phyloP scores from a whole-genome alignment of 1,139 yeast genomes.

The Kluyveromyces sp. region DNA sequence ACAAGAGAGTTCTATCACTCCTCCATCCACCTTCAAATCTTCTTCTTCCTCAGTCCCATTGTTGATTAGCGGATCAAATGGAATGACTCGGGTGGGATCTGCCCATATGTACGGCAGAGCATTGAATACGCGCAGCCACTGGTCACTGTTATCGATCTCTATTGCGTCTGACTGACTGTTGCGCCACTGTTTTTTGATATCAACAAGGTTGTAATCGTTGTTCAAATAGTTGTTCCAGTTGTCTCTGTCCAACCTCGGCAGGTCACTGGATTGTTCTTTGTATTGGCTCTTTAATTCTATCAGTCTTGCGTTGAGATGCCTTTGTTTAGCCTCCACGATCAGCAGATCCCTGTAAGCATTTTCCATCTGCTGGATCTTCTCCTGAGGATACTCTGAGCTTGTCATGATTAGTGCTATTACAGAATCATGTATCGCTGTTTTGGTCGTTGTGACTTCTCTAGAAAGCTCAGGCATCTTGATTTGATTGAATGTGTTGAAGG shows the following conservation, averaged over 20 bases:
- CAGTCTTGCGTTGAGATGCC: neutral
- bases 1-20: conserved; percentile 55
- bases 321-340: neutral
- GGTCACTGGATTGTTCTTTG: conserved; percentile 8
- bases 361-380: conserved; percentile 1
- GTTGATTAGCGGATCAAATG: conserved; percentile 13
- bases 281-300: conserved; percentile 8
- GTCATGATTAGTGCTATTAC: neutral
- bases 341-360: conserved; percentile 1
- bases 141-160: conserved; percentile 6
- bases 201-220: conserved; percentile 12
- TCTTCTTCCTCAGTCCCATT: conserved; percentile 36
- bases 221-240: conserved; percentile 18
- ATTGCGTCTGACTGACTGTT: conserved; percentile 2
- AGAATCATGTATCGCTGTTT: conserved; percentile 4
- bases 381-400: conserved; percentile 1
- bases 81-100: conserved; percentile 27
- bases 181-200: conserved; percentile 5
- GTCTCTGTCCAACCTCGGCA: conserved; percentile 12
- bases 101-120: conserved; percentile 23
- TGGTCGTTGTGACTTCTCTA: conserved; percentile 1
- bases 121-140: conserved; percentile 13
- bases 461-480: conserved; percentile 3
- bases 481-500: neutral
- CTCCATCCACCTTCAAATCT: conserved; percentile 59